A percentile compares a stretch with the other conserved stretches of the same genome.
These are phyloP conservation scores for Yamadazyma mexicana DNA, from an alignment of 1,139 yeast genomes.

Conservation along the genomic window DNA sequence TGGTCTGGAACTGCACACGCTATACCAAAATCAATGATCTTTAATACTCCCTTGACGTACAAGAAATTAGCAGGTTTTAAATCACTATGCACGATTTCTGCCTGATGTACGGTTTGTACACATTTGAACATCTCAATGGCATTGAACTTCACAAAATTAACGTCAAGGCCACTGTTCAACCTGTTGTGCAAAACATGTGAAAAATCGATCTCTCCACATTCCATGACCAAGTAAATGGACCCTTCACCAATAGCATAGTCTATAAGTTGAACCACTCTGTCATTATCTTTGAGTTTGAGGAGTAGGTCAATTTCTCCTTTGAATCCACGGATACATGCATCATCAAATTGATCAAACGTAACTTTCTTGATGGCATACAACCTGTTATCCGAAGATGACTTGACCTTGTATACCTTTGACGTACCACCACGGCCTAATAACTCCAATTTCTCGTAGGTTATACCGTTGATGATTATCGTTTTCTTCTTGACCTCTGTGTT, in stretches of 20 bases:
- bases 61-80: conserved; percentile 94
- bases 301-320: conserved; percentile 87
- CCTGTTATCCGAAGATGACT: conserved; percentile 49
- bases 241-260: conserved; percentile 72
- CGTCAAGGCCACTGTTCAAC: conserved; percentile 54
- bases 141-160: conserved; percentile 79
- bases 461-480: conserved; percentile 49
- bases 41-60: conserved; percentile 79
- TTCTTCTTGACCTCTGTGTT: conserved; percentile 23
- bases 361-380: conserved; percentile 84
- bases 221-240: conserved; percentile 79
- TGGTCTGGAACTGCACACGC: conserved; percentile 94
- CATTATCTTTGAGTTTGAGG: conserved; percentile 56
- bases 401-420: conserved; percentile 86
- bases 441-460: conserved; percentile 72
- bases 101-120: conserved; percentile 82
- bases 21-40: conserved; percentile 93
- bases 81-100: conserved; percentile 92
- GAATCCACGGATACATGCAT: conserved; percentile 69
- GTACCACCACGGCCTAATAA: conserved; percentile 91
- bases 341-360: conserved; percentile 77
- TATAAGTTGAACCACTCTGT: conserved; percentile 74
- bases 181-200: conserved; percentile 76
- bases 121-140: conserved; percentile 80
- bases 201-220: conserved; percentile 90